Evolutionary conservation across 495 filamentous ascomycete species (phyloP), one percentile per base, ranked within the genome.

Genomic region (Filosporella fistucella): DNA sequence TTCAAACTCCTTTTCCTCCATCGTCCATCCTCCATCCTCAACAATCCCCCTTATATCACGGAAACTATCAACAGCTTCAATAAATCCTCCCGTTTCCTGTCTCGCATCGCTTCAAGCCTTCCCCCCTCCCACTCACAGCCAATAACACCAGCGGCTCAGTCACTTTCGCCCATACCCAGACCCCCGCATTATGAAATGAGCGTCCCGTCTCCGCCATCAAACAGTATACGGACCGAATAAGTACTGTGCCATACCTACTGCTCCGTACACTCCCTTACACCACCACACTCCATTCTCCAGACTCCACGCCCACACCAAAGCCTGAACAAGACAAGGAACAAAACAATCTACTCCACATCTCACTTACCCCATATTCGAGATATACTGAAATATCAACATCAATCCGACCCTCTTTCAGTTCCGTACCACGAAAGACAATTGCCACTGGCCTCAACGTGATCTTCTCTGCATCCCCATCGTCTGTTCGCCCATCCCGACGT

Each of bases 141-240:
- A 30, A 8, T n/a, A 30, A 8, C 28, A 30, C n/a, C 28, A 30
- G 8, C 28, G 8, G 23, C 35, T 21, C 33, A 21, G 35, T 21
- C 35, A 38, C 28, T 8, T n/a, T 8, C 28, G n/a, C 28, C 28
- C 35, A 16, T 4, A 16, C 33, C 29, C 17, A 12, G 24, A 42
- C 37, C 51, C 51, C 51, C 51, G 37, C 44, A 38, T 34, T 23
- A 39, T 40, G 25, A 48, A 34, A 32, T 48, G 44, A 38, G 29
- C 41, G 30, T 37, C 30, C 50, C 43, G 35, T 47, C 50, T 47
- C 44, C 50, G 42, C 50, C 43, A 42, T 30, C 29, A 23, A 32
- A 18, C 37, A 53, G n/a, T 25, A 43, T 45, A 49, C 41, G 51
- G 51, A 48, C 51, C 51, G 51, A 54, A 48, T 54, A 48, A 54